phyloP scores from a whole-genome alignment of 495 filamentous ascomycete species.

The Sphaerosporella brunnea region DNA sequence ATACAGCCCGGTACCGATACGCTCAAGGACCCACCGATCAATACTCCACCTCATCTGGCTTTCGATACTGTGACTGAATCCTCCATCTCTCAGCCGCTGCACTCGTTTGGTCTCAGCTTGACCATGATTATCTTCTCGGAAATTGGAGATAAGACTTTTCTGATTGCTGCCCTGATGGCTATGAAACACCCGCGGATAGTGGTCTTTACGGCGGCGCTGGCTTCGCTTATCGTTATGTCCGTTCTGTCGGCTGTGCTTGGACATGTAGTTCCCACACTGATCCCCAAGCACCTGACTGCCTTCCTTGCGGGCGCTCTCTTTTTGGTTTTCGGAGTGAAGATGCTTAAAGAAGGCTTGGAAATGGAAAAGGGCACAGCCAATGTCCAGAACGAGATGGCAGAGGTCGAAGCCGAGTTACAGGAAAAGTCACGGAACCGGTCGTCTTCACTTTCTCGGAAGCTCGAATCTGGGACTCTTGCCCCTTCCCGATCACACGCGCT shows the following conservation, averaged over 20 bases:
- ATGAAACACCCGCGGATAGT: slow-evolving; percentile 91
- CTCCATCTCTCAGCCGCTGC: slow-evolving; percentile 60
- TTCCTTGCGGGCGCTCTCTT: slow-evolving; percentile 73
- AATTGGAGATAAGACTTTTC: slow-evolving; percentile 95
- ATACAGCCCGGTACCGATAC: slow-evolving; percentile 21
- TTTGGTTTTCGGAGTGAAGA: slow-evolving; percentile 68
- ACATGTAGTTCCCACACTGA: slow-evolving; percentile 77
- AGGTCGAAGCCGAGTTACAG: slow-evolving; percentile 86
- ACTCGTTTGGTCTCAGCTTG: slow-evolving; percentile 81
- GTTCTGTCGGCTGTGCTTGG: slow-evolving; percentile 91
- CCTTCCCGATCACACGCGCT: slow-evolving; percentile 28
- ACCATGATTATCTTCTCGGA: slow-evolving; percentile 98
- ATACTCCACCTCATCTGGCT: slow-evolving; percentile 27
- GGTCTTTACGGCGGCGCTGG: slow-evolving; percentile 87
- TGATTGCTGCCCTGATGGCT: slow-evolving; percentile 93
- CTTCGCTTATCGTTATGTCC: slow-evolving; percentile 82
- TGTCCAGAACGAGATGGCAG: slow-evolving; percentile 69
- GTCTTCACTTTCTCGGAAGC: slow-evolving; percentile 36
- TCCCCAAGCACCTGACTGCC: slow-evolving; percentile 74
- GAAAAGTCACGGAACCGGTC: slow-evolving; percentile 58
- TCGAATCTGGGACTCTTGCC: slow-evolving; percentile 36
- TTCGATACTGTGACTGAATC: slow-evolving; percentile 29
- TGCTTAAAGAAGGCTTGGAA: slow-evolving; percentile 70
- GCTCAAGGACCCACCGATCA: slow-evolving; percentile 33
- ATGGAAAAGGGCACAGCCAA: slow-evolving; percentile 77